Evolutionary conservation across 306 rosid species (phyloP), one percentile per base, ranked within the genome.

Genomic region (Glycine tomentella): DNA sequence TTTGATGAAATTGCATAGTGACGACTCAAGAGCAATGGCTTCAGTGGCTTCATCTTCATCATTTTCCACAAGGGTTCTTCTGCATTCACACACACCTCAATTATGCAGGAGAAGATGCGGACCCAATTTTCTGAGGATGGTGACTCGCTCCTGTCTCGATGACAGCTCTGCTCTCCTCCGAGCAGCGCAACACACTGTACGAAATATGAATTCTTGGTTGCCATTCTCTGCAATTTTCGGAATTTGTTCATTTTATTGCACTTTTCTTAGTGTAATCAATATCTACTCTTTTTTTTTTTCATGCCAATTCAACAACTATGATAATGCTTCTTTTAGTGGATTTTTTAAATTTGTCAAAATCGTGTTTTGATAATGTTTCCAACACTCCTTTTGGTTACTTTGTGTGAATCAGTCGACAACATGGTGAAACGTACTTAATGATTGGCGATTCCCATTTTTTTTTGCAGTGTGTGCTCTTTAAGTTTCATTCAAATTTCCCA

Each of bases 131-230:
- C 83, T 89, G 48, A 86, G 79, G 62, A 81, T 89, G 80, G 74
- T 90, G 3, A 59, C 87, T 63, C 90, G 88, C 55, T 92, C 92
- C 50, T 84, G 89, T 85, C 91, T 86, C 38, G 84, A 90, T 79
- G 96, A 90, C 17, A 83, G 88, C 72, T 90, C 96, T 81, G 85
- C 92, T 71, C 94, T 94, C 11, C 91, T 88, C 51, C 92, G 83
- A 75, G 98, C 93, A 15, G 98, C 97, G 57, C 89, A 94, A 76
- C 89, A 89, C 81, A 90, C 97, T 58, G 96, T 92, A 83, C 69
- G 57, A 38, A 58, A 53, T 75, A 20, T 38, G 49, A 15, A 48
- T 63, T 83, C 20, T 62, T 62, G 62, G 7, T 81, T 73, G 31
- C 13, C 69, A 34, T 2, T 56, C 1, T 63, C 34, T 7, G 2